Base-by-base conservation (phyloP, 2,329 filamentous ascomycete genomes). In the Trichoderma simmonsii region DNA sequence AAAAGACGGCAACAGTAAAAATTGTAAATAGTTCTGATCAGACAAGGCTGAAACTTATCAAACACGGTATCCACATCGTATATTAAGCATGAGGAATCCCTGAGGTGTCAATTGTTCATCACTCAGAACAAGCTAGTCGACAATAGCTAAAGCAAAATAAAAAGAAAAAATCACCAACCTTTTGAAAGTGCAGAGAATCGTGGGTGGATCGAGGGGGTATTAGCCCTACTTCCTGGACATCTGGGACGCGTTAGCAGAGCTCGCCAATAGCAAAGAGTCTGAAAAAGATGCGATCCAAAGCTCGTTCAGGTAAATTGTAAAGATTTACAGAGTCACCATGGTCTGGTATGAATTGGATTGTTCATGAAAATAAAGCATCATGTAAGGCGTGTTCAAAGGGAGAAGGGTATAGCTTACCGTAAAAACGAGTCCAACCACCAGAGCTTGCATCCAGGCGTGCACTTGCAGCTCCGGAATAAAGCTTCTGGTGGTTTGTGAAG, bases 11-110 rank as follows among this genome's bases (percentile, higher is more conserved):
- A 72, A 70, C 62, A 75, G 75, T 69, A 67, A 73, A 74, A 62
- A 66, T 78, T 61, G 32, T 60, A 12, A 8, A 34, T 72, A 72
- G 78, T 78, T 84, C 82, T 80, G 82, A 84, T 90, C 88, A 90
- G 88, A 90, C 88, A 90, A 90, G 88, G 88, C 88, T 90, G 88
- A 90, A 90, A 90, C 88, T 87, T 82, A 80, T 69, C 78, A 80
- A 82, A 84, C 86, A 86, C 85, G 82, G 82, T 85, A 82, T 90
- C 88, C 84, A 90, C 88, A 90, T 89, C 73, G 79, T 88, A 77
- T 89, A 83, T 90, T 90, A 87, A 86, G 88, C 82, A 89, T 87
- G 88, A 90, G 88, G 88, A 90, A 90, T 90, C 87, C 88, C 87
- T 88, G 77, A 86, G 85, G 85, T 87, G 85, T 88, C 82, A 83